A percentile compares a stretch with the other conserved stretches of the same genome.
Evolutionary conservation across 148 eudicot genomes (phyloP).

Genomic region (Camellia japonica): DNA sequence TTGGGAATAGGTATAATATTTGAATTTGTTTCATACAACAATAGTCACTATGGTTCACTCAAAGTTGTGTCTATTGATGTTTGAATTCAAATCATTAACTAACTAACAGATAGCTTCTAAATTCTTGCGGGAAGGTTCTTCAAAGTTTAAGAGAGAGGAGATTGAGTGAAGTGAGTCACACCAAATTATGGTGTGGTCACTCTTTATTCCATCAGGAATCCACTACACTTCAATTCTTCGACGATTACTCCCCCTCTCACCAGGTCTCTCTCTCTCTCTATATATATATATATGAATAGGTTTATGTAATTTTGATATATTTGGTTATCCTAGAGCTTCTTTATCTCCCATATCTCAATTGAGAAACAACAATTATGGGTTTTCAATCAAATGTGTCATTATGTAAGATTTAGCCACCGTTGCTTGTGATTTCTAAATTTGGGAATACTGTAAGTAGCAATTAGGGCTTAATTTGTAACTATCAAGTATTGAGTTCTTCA

Average conservation of each 20-base stretch:
- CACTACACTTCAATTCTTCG: background rate
- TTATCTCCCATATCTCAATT: constrained; percentile 7
- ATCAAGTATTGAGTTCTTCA: background rate
- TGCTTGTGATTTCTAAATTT: background rate
- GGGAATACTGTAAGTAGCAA: background rate
- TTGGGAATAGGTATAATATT: too few relatives aligned
- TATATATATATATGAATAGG: background rate
- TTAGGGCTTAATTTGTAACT: background rate
- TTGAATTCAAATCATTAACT: too few relatives aligned
- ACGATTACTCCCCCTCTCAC: background rate
- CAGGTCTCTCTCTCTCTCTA: background rate
- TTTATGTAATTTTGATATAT: background rate
- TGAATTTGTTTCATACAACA: too few relatives aligned
- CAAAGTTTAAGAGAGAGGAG: too few relatives aligned
- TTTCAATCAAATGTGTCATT: background rate
- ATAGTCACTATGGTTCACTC: too few relatives aligned
- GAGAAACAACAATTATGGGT: background rate
- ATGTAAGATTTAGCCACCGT: background rate
- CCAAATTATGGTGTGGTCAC: too few relatives aligned
- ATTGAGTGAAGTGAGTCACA: too few relatives aligned
- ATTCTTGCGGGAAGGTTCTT: too few relatives aligned
- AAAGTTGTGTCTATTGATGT: too few relatives aligned
- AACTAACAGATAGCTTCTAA: too few relatives aligned
- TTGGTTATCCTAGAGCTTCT: background rate
- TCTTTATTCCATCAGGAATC: too few relatives aligned